Base-by-base conservation (phyloP, 257 asterid genomes). In the Fraxinus pennsylvanica region DNA sequence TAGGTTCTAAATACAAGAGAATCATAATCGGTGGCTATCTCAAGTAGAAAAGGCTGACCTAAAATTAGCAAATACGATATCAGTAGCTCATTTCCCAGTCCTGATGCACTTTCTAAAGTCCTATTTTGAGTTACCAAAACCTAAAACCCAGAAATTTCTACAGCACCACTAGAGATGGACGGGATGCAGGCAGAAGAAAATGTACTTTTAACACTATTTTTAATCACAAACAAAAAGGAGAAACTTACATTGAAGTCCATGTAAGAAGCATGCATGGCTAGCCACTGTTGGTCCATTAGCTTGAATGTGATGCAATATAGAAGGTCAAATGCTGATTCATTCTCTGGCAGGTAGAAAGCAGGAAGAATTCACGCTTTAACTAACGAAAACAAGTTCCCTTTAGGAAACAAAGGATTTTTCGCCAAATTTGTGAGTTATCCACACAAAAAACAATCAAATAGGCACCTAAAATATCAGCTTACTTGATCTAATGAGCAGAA, bases 251-350 rank as follows among this genome's bases (percentile, higher is more conserved):
- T 95, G 84, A 93, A 93, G 80, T 95, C 99, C 99, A 95, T 95
- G 91, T 95, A 95, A 35, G 99, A 95, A 57, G 99, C 99, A 81
- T 81, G 96, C 99, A 95, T 95, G 78, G 90, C 86, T 13, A 95
- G 99, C 99, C 98, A 95, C 78, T 89, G 96, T 54, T 89, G 84
- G 85, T 95, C 99, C 99, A 95, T 95, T 85, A 93, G 94, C 97
- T 93, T 93, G 90, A 95, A 95, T 50, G 98, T 80, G 86, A 95
- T 92, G 82, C 99, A 93, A 75, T 95, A 95, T 36, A 95, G 90
- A 78, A 95, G 96, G 84, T 95, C 99, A 78, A 95, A 95, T 59
- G 99, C 97, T 30, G 93, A 86, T 84, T 95, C 99, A 72, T 92
- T 90, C 77, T 93, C 99, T 95, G 97, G 72, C 68, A 76, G 63